These are phyloP conservation scores for Aspergillus neoniger DNA, from an alignment of 2,329 filamentous ascomycete species.

Conservation along the genomic window DNA sequence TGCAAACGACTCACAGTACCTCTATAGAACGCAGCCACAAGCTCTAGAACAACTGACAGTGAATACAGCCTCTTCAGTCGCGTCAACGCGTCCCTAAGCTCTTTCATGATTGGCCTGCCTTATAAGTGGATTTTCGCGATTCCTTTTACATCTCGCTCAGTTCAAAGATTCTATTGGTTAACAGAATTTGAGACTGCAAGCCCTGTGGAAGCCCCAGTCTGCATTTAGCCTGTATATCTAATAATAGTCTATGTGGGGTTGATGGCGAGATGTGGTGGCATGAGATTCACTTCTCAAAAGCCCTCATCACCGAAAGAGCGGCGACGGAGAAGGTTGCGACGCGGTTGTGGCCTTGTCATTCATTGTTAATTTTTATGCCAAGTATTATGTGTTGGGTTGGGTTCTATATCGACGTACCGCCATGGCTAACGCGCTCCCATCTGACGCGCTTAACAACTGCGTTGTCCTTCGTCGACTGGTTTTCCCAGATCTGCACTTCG, in stretches of 20 bases:
- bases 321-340: conserved; percentile 43
- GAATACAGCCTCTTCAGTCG: neutral
- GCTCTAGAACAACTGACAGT: neutral
- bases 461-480: conserved; percentile 17
- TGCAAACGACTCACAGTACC: neutral
- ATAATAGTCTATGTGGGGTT: no score
- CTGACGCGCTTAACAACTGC: conserved; percentile 40
- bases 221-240: neutral
- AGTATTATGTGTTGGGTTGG: neutral
- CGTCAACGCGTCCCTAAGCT: neutral
- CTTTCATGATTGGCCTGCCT: neutral
- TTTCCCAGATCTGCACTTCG: conserved; percentile 44
- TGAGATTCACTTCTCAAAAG: conserved; percentile 36
- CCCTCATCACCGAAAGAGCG: conserved; percentile 39
- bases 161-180: neutral
- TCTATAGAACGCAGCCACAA: neutral
- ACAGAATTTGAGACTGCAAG: no score
- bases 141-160: neutral
- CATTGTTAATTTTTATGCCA: neutral
- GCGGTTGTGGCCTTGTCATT: conserved; percentile 43
- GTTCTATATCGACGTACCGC: conserved; percentile 36
- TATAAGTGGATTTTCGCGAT: conserved; percentile 4
- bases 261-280: neutral
- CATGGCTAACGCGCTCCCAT: conserved; percentile 48
- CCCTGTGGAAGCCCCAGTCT: neutral